Percentiles rank a stretch among this genome's conserved stretches.
These are phyloP conservation scores for Gremmenia infestans DNA, from an alignment of 2,329 filamentous ascomycete species.

Conservation along the genomic window DNA sequence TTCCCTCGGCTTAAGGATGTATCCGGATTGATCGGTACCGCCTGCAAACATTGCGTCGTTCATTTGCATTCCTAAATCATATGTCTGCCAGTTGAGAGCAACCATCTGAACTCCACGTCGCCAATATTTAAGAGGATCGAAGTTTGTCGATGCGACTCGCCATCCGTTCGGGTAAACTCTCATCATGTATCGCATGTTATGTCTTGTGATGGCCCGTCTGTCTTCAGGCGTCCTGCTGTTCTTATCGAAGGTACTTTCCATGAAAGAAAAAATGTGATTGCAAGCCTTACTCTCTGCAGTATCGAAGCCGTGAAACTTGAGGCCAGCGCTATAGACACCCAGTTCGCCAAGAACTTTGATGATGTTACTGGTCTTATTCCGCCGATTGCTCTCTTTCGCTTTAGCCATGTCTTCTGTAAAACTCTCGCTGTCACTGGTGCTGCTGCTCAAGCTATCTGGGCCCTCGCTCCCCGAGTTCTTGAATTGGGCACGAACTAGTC, in stretches of 20 bases:
- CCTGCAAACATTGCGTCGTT: conserved; percentile 98
- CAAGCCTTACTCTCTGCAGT: conserved; percentile 73
- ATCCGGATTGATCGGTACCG: conserved; percentile 79
- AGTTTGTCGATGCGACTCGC: conserved; percentile 85
- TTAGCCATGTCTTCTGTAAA: conserved; percentile 49
- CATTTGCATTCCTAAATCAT: conserved; percentile 90
- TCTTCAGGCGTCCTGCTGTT: conserved; percentile 70
- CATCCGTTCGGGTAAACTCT: conserved; percentile 85
- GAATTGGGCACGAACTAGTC: conserved; percentile 17
- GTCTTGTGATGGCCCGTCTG: conserved; percentile 75
- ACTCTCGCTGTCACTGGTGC: conserved; percentile 76
- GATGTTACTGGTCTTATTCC: conserved; percentile 74
- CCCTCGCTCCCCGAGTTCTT: conserved; percentile 26
- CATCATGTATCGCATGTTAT: conserved; percentile 90
- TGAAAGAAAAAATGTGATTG: conserved; percentile 95
- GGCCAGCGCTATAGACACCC: conserved; percentile 67
- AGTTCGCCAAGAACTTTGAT: conserved; percentile 76
- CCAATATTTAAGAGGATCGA: conserved; percentile 92
- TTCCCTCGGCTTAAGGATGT: conserved; percentile 87
- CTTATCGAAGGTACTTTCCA: conserved; percentile 80
- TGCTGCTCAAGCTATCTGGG: conserved; percentile 51
- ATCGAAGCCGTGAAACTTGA: conserved; percentile 82
- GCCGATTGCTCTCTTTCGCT: conserved; percentile 51
- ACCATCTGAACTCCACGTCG: conserved; percentile 95
- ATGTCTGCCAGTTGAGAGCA: conserved; percentile 97